These are phyloP conservation scores for Trypanosoma rangeli DNA, from an alignment of 208 protist species.

Conservation along the genomic window DNA sequence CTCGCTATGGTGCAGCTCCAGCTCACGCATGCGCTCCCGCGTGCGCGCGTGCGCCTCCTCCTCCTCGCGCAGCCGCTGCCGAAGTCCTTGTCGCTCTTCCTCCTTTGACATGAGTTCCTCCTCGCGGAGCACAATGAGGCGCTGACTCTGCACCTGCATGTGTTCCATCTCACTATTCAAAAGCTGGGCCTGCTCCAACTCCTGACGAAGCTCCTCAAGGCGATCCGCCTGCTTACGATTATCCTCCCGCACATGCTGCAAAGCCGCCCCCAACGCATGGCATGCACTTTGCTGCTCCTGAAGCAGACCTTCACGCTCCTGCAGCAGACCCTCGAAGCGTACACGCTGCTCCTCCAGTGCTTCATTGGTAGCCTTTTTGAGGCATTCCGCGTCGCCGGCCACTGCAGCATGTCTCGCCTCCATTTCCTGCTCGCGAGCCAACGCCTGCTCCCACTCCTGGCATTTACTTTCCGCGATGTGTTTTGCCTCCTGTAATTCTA, in stretches of 20 bases:
- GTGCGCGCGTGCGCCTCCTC: slow-evolving; percentile 33
- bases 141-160: slow-evolving; percentile 32
- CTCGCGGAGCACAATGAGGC: slow-evolving; percentile 29
- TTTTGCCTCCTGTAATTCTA: slow-evolving; percentile 6
- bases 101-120: slow-evolving; percentile 32
- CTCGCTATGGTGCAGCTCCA: neutral
- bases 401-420: slow-evolving; percentile 3
- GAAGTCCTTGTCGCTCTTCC: slow-evolving; percentile 36
- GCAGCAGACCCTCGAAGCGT: slow-evolving; percentile 25
- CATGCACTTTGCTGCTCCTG: slow-evolving; percentile 3
- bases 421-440: slow-evolving; percentile 6
- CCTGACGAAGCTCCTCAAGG: slow-evolving; percentile 16
- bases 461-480: slow-evolving; percentile 2
- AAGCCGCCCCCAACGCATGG: slow-evolving; percentile 9
- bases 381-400: slow-evolving; percentile 18
- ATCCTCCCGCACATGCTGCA: slow-evolving; percentile 20
- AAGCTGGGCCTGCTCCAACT: slow-evolving; percentile 16
- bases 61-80: slow-evolving; percentile 31
- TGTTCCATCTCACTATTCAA: slow-evolving; percentile 19
- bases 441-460: slow-evolving; percentile 11
- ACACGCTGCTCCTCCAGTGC: slow-evolving; percentile 23
- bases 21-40: slow-evolving; percentile 20
- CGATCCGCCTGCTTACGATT: slow-evolving; percentile 4
- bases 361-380: slow-evolving; percentile 7
- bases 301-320: slow-evolving; percentile 15